Base-by-base conservation (phyloP, 306 rosid genomes). In the Inga oerstediana region DNA sequence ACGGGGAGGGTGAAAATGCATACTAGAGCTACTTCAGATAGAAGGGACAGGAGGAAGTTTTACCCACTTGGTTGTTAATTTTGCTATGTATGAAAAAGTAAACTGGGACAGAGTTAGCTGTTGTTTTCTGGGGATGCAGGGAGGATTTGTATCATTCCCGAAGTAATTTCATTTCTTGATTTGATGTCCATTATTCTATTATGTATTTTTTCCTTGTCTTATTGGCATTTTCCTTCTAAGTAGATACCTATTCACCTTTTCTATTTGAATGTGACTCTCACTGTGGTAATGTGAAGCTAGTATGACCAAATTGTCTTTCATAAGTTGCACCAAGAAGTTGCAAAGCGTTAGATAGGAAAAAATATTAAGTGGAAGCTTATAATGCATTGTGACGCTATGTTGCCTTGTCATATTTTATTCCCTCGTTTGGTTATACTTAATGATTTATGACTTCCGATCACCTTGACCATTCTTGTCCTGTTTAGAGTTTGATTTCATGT, bases 401-500 rank as follows among this genome's bases (percentile, higher is more conserved):
- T 70, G 45, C 27, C 76, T 54, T 41, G 54, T 82, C 66, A 46
- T 74, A 45, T 34, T 77, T 45, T 8, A 49, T 54, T 22, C 65
- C 16, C 51, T 84, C 75, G 10, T 67, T 54, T 74, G 58, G 81
- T 81, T 70, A 41, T 64, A 64, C 54, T 51, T 17, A 45, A 73
- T 75, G 80, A 22, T 41, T 70, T 58, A 41, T 45, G 7, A 79
- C 51, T 64, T 66, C 64, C 67, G 22, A 49, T 80, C 67, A 30
- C 79, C 32, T 81, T 79, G 52, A 66, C 69, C 49, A 72, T 35
- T 30, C 49, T 72, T 75, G 72, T 74, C 76, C 58, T 24, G 13
- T 83, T 85, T 30, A 30, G 61, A 69, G 10, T 49, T 67, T 92
- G 78, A 82, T 85, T 77, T 74, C 45, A 70, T 83, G 24, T 74